Percentiles rank a stretch among this genome's conserved stretches.
Evolutionary conservation across 2,329 filamentous ascomycete species (phyloP).

Genomic region (Pseudocercospora eumusae): DNA sequence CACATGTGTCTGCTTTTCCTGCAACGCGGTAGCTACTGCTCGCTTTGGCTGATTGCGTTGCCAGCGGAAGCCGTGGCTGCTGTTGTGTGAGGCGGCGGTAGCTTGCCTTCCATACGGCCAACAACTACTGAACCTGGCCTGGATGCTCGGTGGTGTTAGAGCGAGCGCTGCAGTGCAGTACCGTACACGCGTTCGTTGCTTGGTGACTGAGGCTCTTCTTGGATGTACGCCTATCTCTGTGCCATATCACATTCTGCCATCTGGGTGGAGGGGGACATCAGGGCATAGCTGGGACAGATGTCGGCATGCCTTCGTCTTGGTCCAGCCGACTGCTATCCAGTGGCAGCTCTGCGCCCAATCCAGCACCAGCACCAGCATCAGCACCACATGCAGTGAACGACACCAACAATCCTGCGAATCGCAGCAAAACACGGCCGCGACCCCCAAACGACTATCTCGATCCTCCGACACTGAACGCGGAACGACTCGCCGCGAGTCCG

Average conservation of each 20-base stretch:
- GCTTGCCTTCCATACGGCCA: conserved; percentile 10
- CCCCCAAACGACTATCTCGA: conserved; percentile 26
- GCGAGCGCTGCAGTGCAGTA: neutral
- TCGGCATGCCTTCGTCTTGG: conserved; percentile 38
- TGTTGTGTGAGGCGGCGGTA: neutral
- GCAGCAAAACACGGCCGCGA: conserved; percentile 32
- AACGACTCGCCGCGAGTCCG: conserved; percentile 27
- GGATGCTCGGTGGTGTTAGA: neutral
- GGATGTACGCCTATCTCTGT: conserved; percentile 6
- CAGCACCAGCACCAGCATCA: no score
- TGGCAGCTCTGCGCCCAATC: conserved; percentile 21
- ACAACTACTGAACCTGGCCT: neutral
- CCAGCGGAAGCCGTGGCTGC: conserved; percentile 10
- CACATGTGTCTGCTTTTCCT: neutral
- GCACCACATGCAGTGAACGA: no score
- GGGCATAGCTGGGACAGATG: conserved; percentile 7
- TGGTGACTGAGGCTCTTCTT: neutral
- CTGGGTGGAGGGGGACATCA: neutral
- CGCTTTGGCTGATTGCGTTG: conserved; percentile 6
- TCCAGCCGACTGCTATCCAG: conserved; percentile 36
- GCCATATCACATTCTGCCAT: neutral
- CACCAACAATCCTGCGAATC: conserved; percentile 18
- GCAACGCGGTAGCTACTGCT: conserved; percentile 3
- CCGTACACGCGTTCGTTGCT: conserved; percentile 9
- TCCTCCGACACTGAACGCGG: conserved; percentile 31